Conservation (phyloP, 257 asterid genomes). For the Gynochthodes officinalis region DNA sequence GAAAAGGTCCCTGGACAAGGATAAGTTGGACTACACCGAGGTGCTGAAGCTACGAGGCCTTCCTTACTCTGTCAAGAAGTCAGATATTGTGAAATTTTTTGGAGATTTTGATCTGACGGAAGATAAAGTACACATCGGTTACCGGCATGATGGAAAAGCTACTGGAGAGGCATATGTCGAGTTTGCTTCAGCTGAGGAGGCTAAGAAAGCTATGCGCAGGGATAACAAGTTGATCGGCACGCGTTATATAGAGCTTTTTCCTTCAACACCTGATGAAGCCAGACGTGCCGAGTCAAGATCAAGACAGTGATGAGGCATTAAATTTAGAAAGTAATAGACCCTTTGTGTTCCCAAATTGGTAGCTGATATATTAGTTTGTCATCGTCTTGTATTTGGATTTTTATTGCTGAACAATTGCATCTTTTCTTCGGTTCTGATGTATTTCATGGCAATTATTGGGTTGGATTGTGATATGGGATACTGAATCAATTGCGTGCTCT, state of each 20-base stretch:
- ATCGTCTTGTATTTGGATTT: not conserved
- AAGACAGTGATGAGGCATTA: constrained; percentile 31
- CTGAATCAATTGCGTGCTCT: not conserved
- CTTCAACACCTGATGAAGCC: constrained; percentile 82
- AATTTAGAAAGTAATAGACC: not conserved
- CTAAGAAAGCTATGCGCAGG: constrained; percentile 79
- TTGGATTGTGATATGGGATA: not conserved
- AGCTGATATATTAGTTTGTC: constrained; percentile 1
- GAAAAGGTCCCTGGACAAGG: constrained; percentile 76
- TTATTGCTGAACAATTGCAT: not conserved
- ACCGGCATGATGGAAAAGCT: constrained; percentile 81
- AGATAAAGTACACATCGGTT: constrained; percentile 65
- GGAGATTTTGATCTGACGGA: constrained; percentile 57
- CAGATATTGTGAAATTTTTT: constrained; percentile 67
- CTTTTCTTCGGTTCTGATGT: not conserved
- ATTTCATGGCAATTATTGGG: no score
- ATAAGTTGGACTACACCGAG: constrained; percentile 75
- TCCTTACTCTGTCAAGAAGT: constrained; percentile 69
- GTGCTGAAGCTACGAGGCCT: constrained; percentile 83
- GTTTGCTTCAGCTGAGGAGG: constrained; percentile 70
- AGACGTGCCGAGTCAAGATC: constrained; percentile 65
- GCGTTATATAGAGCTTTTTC: constrained; percentile 85
- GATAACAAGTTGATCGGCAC: constrained; percentile 85
- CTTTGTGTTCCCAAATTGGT: not conserved
- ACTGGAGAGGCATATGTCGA: constrained; percentile 94